Base-by-base conservation (phyloP, 306 rosid genomes). In the Coriaria nepalensis region DNA sequence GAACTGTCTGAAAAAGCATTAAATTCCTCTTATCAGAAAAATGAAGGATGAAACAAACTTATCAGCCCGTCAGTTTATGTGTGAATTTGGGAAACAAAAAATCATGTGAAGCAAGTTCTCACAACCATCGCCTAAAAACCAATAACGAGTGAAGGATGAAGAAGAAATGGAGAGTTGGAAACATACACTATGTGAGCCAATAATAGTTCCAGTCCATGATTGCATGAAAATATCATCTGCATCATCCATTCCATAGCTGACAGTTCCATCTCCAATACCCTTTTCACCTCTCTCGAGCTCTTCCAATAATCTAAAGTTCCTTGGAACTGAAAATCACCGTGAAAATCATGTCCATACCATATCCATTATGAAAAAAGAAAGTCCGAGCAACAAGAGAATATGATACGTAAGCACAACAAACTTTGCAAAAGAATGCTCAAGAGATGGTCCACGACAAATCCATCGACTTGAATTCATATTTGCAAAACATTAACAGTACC, bases 281-380 rank as follows among this genome's bases (percentile, higher is more conserved):
- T 88, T 88, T 62, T 84, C 97, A 34, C 97, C 97, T 72, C 97
- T 75, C 70, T 88, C 97, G 15, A 88, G 95, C 71, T 88, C 97
- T 66, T 88, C 97, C 80, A 88, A 67, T 70, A 88, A 81, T 73
- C 93, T 79, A 66, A 88, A 88, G 73, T 64, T 88, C 73, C 97
- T 81, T 38, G 97, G 93, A 68, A 88, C 97, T 84, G 77, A 10
- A 37, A 56, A 34, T 34, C 13, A 34, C n/a, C 29, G 29, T n/a
- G 3, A 1, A 20, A 1, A 20, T 20, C 3, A 20, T 1, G 29
- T 1, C 29, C 29, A 20, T 20, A 20, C 3, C 29, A 20, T 20
- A 20, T 20, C 29, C 29, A 20, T 1, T 20, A 20, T 20, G 29
- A 20, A 20, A 3, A 20, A 20, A 20, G 3, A 20, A 20, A 20